A percentile compares a stretch with the other conserved stretches of the same genome.
These are phyloP conservation scores for Tanacetum coccineum DNA, from an alignment of 129 eudicot species.

Conservation along the genomic window DNA sequence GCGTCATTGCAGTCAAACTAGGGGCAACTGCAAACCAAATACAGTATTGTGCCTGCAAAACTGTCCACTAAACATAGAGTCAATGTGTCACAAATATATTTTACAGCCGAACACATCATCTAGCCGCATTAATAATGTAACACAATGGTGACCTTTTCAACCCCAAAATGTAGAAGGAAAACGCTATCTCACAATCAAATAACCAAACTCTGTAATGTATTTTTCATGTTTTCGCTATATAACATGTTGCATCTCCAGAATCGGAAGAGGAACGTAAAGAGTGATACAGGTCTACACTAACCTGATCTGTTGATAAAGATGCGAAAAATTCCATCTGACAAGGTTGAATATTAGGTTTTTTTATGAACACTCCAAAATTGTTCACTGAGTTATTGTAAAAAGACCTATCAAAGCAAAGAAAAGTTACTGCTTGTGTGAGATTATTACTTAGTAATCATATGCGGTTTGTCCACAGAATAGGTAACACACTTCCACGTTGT, in stretches of 20 bases:
- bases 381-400: neutral
- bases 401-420: neutral
- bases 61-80: slow-evolving; percentile 23
- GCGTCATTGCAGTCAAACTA: slow-evolving; percentile 77
- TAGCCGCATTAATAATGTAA: slow-evolving; percentile 1
- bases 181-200: neutral
- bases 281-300: slow-evolving; percentile 1
- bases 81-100: slow-evolving; percentile 3
- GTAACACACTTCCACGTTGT: neutral
- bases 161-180: slow-evolving; percentile 4
- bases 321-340: neutral
- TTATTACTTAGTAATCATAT: neutral
- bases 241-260: neutral
- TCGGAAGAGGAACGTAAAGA: neutral
- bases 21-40: slow-evolving; percentile 84
- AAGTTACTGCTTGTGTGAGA: neutral
- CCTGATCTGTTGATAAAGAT: neutral
- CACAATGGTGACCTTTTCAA: slow-evolving; percentile 9
- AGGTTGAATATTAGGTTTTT: neutral
- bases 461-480: slow-evolving; percentile 5
- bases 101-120: slow-evolving; percentile 5
- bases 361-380: neutral
- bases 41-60: slow-evolving; percentile 51
- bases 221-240: neutral
- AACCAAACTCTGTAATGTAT: neutral